Evolutionary conservation across 306 rosid species (phyloP).

Genomic region (Pyrus communis): DNA sequence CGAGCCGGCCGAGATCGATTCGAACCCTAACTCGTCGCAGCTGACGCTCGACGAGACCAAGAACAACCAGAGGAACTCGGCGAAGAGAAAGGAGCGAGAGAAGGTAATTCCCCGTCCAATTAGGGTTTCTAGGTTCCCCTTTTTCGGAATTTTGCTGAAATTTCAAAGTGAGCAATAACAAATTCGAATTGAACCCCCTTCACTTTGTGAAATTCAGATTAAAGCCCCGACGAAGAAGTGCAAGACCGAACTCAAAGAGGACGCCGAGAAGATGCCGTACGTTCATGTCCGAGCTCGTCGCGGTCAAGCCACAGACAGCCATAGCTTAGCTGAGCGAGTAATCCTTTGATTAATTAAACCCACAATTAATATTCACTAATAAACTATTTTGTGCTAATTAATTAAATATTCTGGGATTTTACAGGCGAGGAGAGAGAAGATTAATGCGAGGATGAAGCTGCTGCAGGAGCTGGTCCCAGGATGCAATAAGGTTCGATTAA

Average conservation of each 20-base stretch:
- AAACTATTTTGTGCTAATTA: not conserved
- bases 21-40: slow-evolving; percentile 52
- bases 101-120: slow-evolving; percentile 45
- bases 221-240: slow-evolving; percentile 61
- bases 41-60: slow-evolving; percentile 36
- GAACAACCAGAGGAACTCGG: slow-evolving; percentile 41
- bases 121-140: slow-evolving; percentile 28
- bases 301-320: slow-evolving; percentile 97
- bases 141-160: slow-evolving; percentile 15
- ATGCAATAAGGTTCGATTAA: slow-evolving; percentile 72
- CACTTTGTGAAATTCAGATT: slow-evolving; percentile 42
- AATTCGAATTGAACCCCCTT: not conserved
- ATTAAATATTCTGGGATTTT: not conserved
- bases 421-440: slow-evolving; percentile 99
- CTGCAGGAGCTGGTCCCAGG: slow-evolving; percentile 99
- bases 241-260: slow-evolving; percentile 52
- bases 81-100: slow-evolving; percentile 87
- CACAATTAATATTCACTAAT: not conserved
- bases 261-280: slow-evolving; percentile 67
- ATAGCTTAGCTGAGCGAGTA: slow-evolving; percentile 98
- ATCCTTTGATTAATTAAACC: slow-evolving; percentile 18
- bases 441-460: slow-evolving; percentile 92
- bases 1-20: slow-evolving; percentile 65
- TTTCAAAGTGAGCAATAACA: not conserved
- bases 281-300: slow-evolving; percentile 98